These are phyloP conservation scores for Diddensiella transvaalensis DNA, from an alignment of 805 yeast species.

Conservation along the genomic window DNA sequence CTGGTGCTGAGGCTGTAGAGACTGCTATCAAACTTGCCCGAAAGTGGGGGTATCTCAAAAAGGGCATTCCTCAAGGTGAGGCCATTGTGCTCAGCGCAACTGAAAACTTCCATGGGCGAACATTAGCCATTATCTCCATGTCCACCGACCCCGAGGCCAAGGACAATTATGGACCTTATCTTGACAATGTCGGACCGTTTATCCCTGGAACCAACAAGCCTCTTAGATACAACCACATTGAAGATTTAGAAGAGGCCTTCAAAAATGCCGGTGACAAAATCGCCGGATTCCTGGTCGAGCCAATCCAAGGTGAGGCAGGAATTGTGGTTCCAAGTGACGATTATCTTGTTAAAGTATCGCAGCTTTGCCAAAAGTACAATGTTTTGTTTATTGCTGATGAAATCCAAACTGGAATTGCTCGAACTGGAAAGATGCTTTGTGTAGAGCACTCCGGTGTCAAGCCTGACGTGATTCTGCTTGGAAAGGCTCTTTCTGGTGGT, in stretches of 20 bases:
- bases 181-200: slow-evolving; percentile 76
- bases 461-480: slow-evolving; percentile 86
- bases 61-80: slow-evolving; percentile 76
- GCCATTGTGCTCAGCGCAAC: slow-evolving; percentile 85
- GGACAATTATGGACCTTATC: slow-evolving; percentile 83
- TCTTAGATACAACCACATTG: slow-evolving; percentile 79
- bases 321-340: slow-evolving; percentile 88
- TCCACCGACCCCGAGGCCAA: slow-evolving; percentile 95
- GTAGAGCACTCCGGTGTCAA: slow-evolving; percentile 80
- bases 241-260: slow-evolving; percentile 81
- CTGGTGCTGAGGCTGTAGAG: slow-evolving; percentile 99
- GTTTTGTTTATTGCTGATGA: slow-evolving; percentile 92
- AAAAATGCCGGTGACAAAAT: slow-evolving; percentile 79
- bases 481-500: slow-evolving; percentile 96
- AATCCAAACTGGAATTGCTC: slow-evolving; percentile 95
- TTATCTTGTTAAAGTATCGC: slow-evolving; percentile 69
- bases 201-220: slow-evolving; percentile 69
- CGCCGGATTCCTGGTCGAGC: slow-evolving; percentile 89
- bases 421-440: slow-evolving; percentile 93
- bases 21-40: slow-evolving; percentile 91
- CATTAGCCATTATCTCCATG: slow-evolving; percentile 92
- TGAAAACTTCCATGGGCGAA: slow-evolving; percentile 94
- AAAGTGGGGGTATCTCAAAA: slow-evolving; percentile 92
- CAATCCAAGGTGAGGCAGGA: slow-evolving; percentile 98
- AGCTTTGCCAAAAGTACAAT: slow-evolving; percentile 75